Evolutionary conservation across 2,329 filamentous ascomycete species (phyloP).

Genomic region (Tolypocladium cylindrosporum): DNA sequence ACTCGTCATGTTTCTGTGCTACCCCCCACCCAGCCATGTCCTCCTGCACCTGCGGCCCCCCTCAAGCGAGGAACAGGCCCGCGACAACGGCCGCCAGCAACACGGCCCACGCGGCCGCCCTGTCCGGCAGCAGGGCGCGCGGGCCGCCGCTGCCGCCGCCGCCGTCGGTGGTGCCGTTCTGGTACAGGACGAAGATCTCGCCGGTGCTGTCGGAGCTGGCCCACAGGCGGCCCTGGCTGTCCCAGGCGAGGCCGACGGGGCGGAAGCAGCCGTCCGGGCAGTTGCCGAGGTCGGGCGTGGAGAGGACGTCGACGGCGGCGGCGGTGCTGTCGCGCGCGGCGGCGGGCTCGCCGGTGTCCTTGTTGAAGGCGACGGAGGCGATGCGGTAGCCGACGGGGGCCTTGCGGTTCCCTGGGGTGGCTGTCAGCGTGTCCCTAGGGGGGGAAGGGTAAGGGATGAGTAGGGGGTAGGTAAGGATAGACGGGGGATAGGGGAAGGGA

Average conservation of each 20-base stretch:
- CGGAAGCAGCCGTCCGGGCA: constrained; percentile 53
- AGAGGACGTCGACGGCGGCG: constrained; percentile 41
- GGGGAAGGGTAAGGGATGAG: neutral
- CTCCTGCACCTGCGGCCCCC: neutral
- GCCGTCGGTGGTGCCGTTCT: constrained; percentile 3
- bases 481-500: neutral
- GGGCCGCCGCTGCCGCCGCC: constrained; percentile 1
- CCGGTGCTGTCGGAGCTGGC: constrained; percentile 54
- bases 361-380: constrained; percentile 26
- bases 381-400: constrained; percentile 37
- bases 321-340: constrained; percentile 29
- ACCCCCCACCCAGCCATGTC: neutral
- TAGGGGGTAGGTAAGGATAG: neutral
- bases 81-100: constrained; percentile 15
- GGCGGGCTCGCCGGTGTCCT: constrained; percentile 28
- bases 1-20: neutral
- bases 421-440: neutral
- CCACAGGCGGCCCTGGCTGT: constrained; percentile 44
- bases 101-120: constrained; percentile 11
- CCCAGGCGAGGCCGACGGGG: constrained; percentile 48
- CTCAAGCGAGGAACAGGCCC: constrained; percentile 17
- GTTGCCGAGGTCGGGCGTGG: constrained; percentile 38
- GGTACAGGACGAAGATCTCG: constrained; percentile 51
- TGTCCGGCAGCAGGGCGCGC: neutral
- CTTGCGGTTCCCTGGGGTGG: constrained; percentile 27